Evolutionary conservation across 176 grass and related monocot species (phyloP), one percentile per base, ranked within the genome.

Genomic region (Lolium perenne): DNA sequence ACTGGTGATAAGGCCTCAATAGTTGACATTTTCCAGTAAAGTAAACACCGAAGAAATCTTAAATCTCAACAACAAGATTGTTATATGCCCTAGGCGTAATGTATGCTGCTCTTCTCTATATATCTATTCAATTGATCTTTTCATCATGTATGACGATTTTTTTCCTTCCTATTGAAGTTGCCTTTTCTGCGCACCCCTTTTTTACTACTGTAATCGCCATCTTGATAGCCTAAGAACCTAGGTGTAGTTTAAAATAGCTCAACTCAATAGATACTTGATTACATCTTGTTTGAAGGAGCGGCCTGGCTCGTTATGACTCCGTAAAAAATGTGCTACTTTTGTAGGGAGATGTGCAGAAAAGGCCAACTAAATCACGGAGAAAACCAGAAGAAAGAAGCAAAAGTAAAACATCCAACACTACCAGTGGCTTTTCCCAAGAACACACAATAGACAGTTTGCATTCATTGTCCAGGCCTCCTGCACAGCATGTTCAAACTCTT

Each of bases 331-430:
- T 85, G 66, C 5, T 26, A 57, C 5, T 80, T 35, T 14, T 90
- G 71, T 80, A 95, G 93, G 76, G 38, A 62, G 83, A 82, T 70
- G 74, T 77, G 49, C 76, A 71, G 49, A 92, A 90, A 80, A 91
- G 51, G 45, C 29, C 50, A 86, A 17, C 62, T 35, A 74, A 74
- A 40, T 92, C 80, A 55, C 77, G 20, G 47, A 88, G 79, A 69
- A 95, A 92, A 76, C 38, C 20, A 32, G 80, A 90, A 25, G 90
- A 90, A 84, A 88, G 83, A 78, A 38, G 57, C 47, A 91, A 92
- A 76, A 83, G 32, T 64, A 87, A 82, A 86, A 70, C 78, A 23
- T 82, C 80, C 43, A 79, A 88, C 38, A 80, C 78, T 41, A 64
- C 56, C 58, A 81, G 55, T 90, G 76, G 43, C 50, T 65, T 90